Evolutionary conservation across 2,329 filamentous ascomycete genomes (phyloP).

Genomic region (Ascosphaera apis): DNA sequence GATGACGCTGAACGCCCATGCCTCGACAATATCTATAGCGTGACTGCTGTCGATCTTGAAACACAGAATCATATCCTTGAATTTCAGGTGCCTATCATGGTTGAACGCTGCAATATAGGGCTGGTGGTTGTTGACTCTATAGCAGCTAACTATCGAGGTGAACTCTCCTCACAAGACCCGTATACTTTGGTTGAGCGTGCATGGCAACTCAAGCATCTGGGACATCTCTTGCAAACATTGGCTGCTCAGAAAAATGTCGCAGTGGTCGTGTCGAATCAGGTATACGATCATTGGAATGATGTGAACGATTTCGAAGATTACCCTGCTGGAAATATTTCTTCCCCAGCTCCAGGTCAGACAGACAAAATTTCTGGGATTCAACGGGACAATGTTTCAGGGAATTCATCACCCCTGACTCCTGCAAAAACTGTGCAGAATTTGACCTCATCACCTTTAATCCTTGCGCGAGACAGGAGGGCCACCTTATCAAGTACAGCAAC

Average conservation of each 20-base stretch:
- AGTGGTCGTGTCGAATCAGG: slow-evolving; percentile 84
- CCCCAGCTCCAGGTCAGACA: neutral
- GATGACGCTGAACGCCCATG: slow-evolving; percentile 29
- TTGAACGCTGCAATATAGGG: slow-evolving; percentile 52
- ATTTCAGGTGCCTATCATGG: slow-evolving; percentile 74
- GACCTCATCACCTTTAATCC: slow-evolving; percentile 3
- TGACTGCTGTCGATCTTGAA: slow-evolving; percentile 72
- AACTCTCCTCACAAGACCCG: slow-evolving; percentile 29
- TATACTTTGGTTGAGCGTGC: slow-evolving; percentile 48
- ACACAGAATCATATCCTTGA: slow-evolving; percentile 85
- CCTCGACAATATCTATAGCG: slow-evolving; percentile 54
- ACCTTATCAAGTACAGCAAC: neutral
- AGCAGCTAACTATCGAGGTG: slow-evolving; percentile 84
- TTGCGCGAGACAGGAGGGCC: neutral
- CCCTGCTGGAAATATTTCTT: neutral
- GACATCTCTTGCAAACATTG: slow-evolving; percentile 50
- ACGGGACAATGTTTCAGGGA: neutral
- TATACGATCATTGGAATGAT: slow-evolving; percentile 48
- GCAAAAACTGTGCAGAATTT: slow-evolving; percentile 1
- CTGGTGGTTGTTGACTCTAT: slow-evolving; percentile 77
- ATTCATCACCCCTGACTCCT: neutral
- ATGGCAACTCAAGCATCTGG: slow-evolving; percentile 50
- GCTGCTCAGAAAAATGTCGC: slow-evolving; percentile 55
- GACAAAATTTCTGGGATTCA: neutral
- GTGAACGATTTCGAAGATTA: slow-evolving; percentile 1